Evolutionary conservation across 2,329 filamentous ascomycete genomes (phyloP).

Genomic region (Trichoderma simmonsii): DNA sequence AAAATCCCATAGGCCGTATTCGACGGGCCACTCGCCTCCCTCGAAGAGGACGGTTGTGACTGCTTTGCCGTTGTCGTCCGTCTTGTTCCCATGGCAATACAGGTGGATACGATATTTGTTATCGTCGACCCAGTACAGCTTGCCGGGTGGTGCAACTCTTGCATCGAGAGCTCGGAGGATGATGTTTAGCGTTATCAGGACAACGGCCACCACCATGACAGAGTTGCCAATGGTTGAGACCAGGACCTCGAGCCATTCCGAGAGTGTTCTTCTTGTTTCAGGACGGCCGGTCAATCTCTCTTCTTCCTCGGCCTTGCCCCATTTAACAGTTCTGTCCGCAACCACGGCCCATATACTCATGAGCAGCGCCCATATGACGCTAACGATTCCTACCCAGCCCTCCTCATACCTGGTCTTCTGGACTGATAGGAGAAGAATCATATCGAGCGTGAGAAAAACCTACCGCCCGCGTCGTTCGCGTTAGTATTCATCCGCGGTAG

Average conservation of each 20-base stretch:
- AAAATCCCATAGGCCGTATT: conserved; percentile 75
- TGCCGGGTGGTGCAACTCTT: conserved; percentile 68
- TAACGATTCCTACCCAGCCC: conserved; percentile 85
- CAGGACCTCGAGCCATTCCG: conserved; percentile 81
- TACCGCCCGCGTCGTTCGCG: conserved; percentile 20
- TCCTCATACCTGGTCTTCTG: conserved; percentile 75
- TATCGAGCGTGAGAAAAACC: conserved; percentile 53
- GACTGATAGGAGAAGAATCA: conserved; percentile 76
- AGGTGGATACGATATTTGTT: conserved; percentile 85
- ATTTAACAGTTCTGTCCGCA: conserved; percentile 78
- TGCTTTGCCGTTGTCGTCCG: conserved; percentile 48
- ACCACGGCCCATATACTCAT: conserved; percentile 76
- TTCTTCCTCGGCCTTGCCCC: conserved; percentile 92
- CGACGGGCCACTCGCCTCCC: conserved; percentile 74
- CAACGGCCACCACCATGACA: conserved; percentile 62
- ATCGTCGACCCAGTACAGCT: conserved; percentile 75
- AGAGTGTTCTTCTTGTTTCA: conserved; percentile 76
- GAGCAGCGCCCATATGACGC: conserved; percentile 75
- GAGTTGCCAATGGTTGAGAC: conserved; percentile 69
- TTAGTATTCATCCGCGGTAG: conserved; percentile 51
- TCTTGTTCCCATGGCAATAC: conserved; percentile 72
- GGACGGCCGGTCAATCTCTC: conserved; percentile 84
- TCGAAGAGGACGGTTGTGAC: conserved; percentile 84
- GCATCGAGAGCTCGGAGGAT: conserved; percentile 78
- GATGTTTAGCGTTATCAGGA: conserved; percentile 77